A percentile compares a stretch with the other conserved stretches of the same genome.
phyloP scores from a whole-genome alignment of 164 flowering plant species.

The Echeveria elegans region DNA sequence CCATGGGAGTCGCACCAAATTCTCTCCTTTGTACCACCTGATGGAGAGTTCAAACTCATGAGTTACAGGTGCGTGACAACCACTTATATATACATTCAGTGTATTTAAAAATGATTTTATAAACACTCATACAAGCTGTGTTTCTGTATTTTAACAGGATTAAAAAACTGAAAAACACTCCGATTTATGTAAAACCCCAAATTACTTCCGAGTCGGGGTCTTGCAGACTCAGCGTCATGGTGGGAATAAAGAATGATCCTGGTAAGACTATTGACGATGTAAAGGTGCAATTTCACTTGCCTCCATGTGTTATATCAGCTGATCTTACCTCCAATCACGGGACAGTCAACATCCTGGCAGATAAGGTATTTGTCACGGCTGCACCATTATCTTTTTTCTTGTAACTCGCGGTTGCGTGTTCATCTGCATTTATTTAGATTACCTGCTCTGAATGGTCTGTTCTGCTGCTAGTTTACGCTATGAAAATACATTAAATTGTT shows the following conservation, averaged over 20 bases:
- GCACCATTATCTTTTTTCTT: too few species aligned
- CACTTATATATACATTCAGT: too few species aligned
- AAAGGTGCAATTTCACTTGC: too few species aligned
- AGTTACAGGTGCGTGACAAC: too few species aligned
- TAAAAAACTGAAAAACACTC: conserved; percentile 77
- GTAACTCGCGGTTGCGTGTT: neutral
- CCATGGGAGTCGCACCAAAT: too few species aligned
- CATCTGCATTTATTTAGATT: neutral
- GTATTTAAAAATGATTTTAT: too few species aligned
- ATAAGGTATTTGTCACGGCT: conserved; percentile 51
- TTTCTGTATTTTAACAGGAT: conserved; percentile 34
- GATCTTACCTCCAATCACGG: too few species aligned
- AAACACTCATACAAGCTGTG: neutral
- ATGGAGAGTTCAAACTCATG: too few species aligned
- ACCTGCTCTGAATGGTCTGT: neutral
- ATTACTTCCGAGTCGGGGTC: conserved; percentile 69
- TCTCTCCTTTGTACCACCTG: too few species aligned
- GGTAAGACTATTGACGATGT: too few species aligned
- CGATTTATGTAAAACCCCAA: conserved; percentile 95
- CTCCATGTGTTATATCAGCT: too few species aligned
- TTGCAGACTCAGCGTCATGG: conserved; percentile 68
- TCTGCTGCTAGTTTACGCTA: neutral
- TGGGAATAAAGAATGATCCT: too few species aligned
- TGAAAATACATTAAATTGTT: neutral
- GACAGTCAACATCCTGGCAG: conserved; percentile 64